A percentile compares a stretch with the other conserved stretches of the same genome.
These are phyloP conservation scores for Yarrowia galli DNA, from an alignment of 1,139 yeast genomes.

Conservation along the genomic window DNA sequence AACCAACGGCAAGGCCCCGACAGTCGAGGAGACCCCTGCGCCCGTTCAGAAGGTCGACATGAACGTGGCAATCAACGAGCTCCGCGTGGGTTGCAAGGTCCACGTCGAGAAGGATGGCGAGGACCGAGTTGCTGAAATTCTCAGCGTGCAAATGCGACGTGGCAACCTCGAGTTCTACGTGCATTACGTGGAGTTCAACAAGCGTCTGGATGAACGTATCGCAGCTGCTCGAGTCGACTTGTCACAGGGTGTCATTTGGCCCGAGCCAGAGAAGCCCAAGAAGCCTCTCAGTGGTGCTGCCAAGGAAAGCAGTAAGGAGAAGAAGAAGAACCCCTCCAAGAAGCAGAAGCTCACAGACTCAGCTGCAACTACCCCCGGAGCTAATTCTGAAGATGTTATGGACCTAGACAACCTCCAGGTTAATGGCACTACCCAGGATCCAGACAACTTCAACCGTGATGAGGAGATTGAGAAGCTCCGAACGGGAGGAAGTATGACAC, in stretches of 20 bases:
- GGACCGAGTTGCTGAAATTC: slow-evolving; percentile 79
- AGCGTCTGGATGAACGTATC: slow-evolving; percentile 93
- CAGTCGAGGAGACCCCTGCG: slow-evolving; percentile 33
- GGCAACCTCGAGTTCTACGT: slow-evolving; percentile 86
- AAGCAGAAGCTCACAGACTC: slow-evolving; percentile 44
- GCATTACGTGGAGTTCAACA: slow-evolving; percentile 92
- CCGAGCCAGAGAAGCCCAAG: slow-evolving; percentile 60
- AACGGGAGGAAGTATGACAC: slow-evolving; percentile 97
- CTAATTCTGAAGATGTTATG: slow-evolving; percentile 62
- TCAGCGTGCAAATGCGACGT: slow-evolving; percentile 77
- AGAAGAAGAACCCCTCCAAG: slow-evolving; percentile 48
- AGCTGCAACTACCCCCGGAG: slow-evolving; percentile 41
- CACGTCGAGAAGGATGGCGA: slow-evolving; percentile 83
- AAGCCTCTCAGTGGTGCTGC: slow-evolving; percentile 45
- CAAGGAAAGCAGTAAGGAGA: slow-evolving; percentile 47
- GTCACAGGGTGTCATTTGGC: slow-evolving; percentile 69
- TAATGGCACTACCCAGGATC: slow-evolving; percentile 64
- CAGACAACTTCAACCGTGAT: slow-evolving; percentile 76
- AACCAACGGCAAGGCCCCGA: slow-evolving; percentile 32
- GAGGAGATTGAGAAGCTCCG: slow-evolving; percentile 92
- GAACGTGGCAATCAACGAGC: slow-evolving; percentile 41
- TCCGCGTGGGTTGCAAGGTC: slow-evolving; percentile 72
- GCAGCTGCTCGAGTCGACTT: slow-evolving; percentile 73
- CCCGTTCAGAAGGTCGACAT: slow-evolving; percentile 14
- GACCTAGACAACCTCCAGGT: slow-evolving; percentile 87